phyloP scores from a whole-genome alignment of 495 filamentous ascomycete genomes.

The Jackrogersella minutella region DNA sequence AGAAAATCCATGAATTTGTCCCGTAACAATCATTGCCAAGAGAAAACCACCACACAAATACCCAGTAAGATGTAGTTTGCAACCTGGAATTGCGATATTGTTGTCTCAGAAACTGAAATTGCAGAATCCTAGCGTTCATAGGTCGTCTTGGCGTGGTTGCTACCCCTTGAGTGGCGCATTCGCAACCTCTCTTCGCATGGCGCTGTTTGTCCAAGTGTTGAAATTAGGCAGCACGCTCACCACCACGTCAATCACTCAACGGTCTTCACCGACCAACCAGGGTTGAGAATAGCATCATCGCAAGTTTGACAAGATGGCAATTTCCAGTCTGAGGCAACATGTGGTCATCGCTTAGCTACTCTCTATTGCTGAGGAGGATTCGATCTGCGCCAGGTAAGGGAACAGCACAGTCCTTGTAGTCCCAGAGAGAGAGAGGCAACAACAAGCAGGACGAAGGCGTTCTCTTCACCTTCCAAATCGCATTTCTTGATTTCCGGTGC shows the following conservation, averaged over 20 bases:
- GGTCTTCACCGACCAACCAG: too few relatives aligned
- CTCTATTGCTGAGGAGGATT: background rate
- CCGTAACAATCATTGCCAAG: background rate
- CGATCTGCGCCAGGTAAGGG: slow-evolving; percentile 9
- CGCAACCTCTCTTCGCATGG: background rate
- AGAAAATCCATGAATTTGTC: background rate
- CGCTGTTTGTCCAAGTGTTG: background rate
- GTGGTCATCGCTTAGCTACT: background rate
- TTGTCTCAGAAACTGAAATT: background rate
- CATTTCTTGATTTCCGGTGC: background rate
- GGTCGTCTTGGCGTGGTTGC: background rate
- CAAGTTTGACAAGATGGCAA: background rate
- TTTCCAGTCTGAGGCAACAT: too few relatives aligned
- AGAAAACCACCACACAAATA: background rate
- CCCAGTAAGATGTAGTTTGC: background rate
- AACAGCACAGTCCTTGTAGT: background rate
- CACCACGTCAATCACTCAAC: too few relatives aligned
- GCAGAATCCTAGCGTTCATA: background rate
- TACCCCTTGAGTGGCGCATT: background rate
- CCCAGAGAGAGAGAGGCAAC: too few relatives aligned
- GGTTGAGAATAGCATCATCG: background rate
- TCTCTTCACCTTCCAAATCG: too few relatives aligned
- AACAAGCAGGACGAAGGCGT: too few relatives aligned
- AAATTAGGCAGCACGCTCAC: too few relatives aligned
- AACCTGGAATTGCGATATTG: too few relatives aligned